Percentiles rank a stretch among this genome's conserved stretches.
Evolutionary conservation across 306 rosid species (phyloP).

Genomic region (Alnus glutinosa): DNA sequence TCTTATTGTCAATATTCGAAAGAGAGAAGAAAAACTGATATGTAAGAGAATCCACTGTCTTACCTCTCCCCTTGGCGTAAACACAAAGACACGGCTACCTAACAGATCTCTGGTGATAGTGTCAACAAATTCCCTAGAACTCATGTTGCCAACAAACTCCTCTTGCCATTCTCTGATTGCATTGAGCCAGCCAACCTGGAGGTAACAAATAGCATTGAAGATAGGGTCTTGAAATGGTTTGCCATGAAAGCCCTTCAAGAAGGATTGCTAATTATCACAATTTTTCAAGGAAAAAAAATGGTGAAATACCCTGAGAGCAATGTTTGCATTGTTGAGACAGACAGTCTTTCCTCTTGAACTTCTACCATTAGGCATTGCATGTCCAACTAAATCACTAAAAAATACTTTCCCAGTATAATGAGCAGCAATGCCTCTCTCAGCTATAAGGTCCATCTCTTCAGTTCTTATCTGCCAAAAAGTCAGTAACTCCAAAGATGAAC

Average conservation of each 20-base stretch:
- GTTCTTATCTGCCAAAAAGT: constrained; percentile 82
- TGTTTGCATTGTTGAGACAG: constrained; percentile 89
- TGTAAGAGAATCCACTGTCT: constrained; percentile 22
- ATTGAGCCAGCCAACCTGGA: constrained; percentile 99
- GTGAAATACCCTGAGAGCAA: constrained; percentile 89
- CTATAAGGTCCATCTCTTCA: constrained; percentile 94
- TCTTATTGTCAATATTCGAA: constrained; percentile 13
- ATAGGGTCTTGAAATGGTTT: constrained; percentile 19
- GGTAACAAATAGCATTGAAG: constrained; percentile 33
- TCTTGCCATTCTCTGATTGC: constrained; percentile 99
- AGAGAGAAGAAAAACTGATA: not conserved
- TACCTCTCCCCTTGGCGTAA: constrained; percentile 99
- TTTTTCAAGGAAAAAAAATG: constrained; percentile 11
- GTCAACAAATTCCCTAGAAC: constrained; percentile 98
- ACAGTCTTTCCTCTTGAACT: constrained; percentile 81
- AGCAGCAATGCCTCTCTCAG: constrained; percentile 98
- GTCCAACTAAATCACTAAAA: constrained; percentile 68
- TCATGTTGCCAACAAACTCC: constrained; percentile 99
- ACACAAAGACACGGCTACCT: constrained; percentile 96
- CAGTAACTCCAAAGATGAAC: constrained; percentile 20
- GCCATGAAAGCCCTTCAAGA: constrained; percentile 30
- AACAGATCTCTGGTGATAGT: constrained; percentile 92
- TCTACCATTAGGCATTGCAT: constrained; percentile 61
- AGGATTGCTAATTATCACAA: constrained; percentile 25
- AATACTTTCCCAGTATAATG: constrained; percentile 87